Base-by-base conservation (phyloP, 345 rosid species). In the Lepidium aucheri region DNA sequence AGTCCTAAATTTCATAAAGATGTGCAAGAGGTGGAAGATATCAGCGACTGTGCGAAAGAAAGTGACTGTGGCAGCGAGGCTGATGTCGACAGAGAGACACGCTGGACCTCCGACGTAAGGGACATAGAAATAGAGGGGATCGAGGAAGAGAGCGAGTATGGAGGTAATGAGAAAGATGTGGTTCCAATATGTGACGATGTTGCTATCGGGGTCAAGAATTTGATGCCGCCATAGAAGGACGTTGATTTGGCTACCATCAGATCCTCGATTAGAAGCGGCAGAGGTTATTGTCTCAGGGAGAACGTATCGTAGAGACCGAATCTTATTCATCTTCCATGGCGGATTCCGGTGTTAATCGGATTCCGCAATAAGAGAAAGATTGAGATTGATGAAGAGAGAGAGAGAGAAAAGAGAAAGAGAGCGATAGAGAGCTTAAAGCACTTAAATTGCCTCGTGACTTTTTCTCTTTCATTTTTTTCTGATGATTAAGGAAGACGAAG, bases 131-230 rank as follows among this genome's bases (percentile, higher is more conserved):
- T 84, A 94, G 51, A 94, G 76, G 32, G 96, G 99, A 61, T 88
- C 96, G 53, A 94, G 75, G 88, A 94, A 90, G 58, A 94, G 91
- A 2, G 97, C 85, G 35, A 90, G 51, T 61, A 94, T 82, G 46
- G 83, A 84, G 47, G 89, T 82, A 26, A 80, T 10, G 60, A 94
- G 86, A 75, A 94, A 94, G 64, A 94, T 78, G 73, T 85, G 89
- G 77, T 94, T 94, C 99, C 99, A 90, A 26, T 78, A 84, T 9
- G 81, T 67, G 12, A 88, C 96, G 49, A 88, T 74, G 45, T 83
- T 94, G 86, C 91, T 85, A 85, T 81, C 94, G 6, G 97, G 97
- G 66, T 88, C 96, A 30, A 94, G 92, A 74, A 90, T 86, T 47
- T 84, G 88, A 76, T 83, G 76, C 62, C 78, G 92, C 98, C 98